Evolutionary conservation across 2,329 filamentous ascomycete genomes (phyloP).

Genomic region (Scedosporium boydii): DNA sequence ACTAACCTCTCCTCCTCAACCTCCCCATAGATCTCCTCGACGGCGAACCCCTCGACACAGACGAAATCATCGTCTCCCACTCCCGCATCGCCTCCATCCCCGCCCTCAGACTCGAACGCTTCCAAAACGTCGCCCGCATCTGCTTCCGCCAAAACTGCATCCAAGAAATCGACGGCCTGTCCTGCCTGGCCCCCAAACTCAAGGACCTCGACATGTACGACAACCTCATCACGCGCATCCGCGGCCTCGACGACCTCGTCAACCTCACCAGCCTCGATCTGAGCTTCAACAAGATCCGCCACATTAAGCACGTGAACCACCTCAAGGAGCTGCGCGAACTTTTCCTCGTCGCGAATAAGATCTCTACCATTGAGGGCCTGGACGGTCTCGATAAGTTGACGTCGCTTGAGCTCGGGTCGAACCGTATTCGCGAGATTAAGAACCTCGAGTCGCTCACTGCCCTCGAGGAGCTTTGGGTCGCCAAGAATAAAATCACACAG

Average conservation of each 20-base stretch:
- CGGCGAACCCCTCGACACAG: conserved; percentile 47
- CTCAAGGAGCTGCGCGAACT: conserved; percentile 71
- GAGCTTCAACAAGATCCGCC: conserved; percentile 98
- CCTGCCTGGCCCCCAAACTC: conserved; percentile 54
- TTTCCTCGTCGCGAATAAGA: conserved; percentile 93
- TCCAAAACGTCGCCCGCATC: conserved; percentile 64
- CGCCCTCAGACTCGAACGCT: conserved; percentile 72
- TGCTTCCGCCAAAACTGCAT: conserved; percentile 93
- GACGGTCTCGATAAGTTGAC: conserved; percentile 64
- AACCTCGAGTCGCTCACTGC: conserved; percentile 69
- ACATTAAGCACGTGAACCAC: conserved; percentile 82
- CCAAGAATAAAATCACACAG: conserved; percentile 91
- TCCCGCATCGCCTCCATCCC: conserved; percentile 71
- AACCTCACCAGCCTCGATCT: conserved; percentile 75
- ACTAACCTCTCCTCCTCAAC: no score
- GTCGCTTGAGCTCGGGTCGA: conserved; percentile 85
- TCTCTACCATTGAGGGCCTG: conserved; percentile 76
- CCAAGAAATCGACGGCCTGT: conserved; percentile 66
- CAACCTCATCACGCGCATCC: conserved; percentile 83
- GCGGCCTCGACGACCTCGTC: conserved; percentile 68
- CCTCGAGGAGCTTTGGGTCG: conserved; percentile 86
- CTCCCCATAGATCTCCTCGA: conserved; percentile 44
- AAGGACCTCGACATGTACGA: conserved; percentile 92
- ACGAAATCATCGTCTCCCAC: conserved; percentile 88
- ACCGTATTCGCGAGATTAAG: conserved; percentile 80